Base-by-base conservation (phyloP, 2,329 filamentous ascomycete species). In the Epichloe amarillans region DNA sequence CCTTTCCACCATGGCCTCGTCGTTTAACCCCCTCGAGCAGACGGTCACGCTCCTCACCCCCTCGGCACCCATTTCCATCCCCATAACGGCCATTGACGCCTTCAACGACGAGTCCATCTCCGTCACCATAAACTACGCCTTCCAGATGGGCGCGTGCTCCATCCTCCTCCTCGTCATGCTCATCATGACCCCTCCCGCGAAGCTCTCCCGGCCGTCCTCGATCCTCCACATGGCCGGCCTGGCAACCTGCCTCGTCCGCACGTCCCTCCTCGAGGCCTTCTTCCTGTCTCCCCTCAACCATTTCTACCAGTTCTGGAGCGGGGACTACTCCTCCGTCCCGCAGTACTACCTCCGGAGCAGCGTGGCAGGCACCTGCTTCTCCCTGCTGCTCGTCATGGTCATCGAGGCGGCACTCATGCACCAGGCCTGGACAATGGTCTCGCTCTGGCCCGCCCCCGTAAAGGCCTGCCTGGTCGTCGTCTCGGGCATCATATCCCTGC, bases 91-190 rank as follows among this genome's bases (percentile, higher is more conserved):
- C 14, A 54, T 74, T 45, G 64, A 72, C 54, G 39, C 46, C 23
- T 57, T 63, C 47, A 65, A 64, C 54, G 55, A 58, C 23, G 60
- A 62, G 33, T 61, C 63, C 40, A 53, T 64, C 55, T 67, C 63
- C 58, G 63, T 68, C 26, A 63, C 62, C 61, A 80, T 86, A 70
- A 83, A 82, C 66, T 87, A 83, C 62, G 82, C 78, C 49, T 68
- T 76, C 17, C 86, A 91, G 63, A 72, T 89, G 48, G 87, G 87
- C 33, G 79, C 84, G 23, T 79, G 77, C 45, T 56, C 83, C 52
- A 67, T 84, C 53, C 77, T 88, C 60, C 69, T 90, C 17, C 57
- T 84, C 42, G 72, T 85, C 33, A 69, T 90, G 3, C 67, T 88
- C 11, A 60, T 83, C 52, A 74, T 90, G 64, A 89, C 86, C 0